Percentiles rank a stretch among this genome's conserved stretches.
phyloP scores from a whole-genome alignment of 1,284 basidiomycete species.

The Melampsora americana region DNA sequence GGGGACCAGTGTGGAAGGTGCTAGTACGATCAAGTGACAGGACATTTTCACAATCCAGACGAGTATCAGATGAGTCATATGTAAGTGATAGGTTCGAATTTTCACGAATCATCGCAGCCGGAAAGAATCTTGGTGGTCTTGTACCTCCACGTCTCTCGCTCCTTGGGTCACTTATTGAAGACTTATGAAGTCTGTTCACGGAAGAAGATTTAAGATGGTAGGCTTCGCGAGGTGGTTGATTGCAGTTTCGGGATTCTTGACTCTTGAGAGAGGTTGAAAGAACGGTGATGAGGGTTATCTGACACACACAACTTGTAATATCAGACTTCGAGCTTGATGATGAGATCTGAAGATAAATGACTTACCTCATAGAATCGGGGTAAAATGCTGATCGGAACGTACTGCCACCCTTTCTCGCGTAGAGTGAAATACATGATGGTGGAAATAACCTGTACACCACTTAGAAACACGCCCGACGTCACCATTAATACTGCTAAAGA shows the following conservation, averaged over 20 bases:
- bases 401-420: background rate
- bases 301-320: background rate
- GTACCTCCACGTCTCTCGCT: too few species aligned
- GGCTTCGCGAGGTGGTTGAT: too few species aligned
- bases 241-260: background rate
- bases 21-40: too few species aligned
- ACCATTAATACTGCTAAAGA: background rate
- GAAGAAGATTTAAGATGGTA: too few species aligned
- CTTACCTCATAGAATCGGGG: background rate
- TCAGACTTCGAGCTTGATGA: background rate
- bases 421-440: background rate
- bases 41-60: too few species aligned
- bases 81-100: too few species aligned
- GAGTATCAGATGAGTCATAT: too few species aligned
- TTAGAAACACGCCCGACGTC: background rate
- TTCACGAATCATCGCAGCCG: too few species aligned
- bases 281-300: background rate
- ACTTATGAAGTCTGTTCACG: too few species aligned
- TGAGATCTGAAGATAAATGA: background rate
- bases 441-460: background rate
- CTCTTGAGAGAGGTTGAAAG: slow-evolving; percentile 1
- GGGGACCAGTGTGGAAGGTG: too few species aligned
- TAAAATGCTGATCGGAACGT: background rate
- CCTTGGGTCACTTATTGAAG: too few species aligned
- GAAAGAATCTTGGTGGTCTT: too few species aligned